These are phyloP conservation scores for Colletotrichum ledebouriae DNA, from an alignment of 2,329 filamentous ascomycete genomes.

Conservation along the genomic window DNA sequence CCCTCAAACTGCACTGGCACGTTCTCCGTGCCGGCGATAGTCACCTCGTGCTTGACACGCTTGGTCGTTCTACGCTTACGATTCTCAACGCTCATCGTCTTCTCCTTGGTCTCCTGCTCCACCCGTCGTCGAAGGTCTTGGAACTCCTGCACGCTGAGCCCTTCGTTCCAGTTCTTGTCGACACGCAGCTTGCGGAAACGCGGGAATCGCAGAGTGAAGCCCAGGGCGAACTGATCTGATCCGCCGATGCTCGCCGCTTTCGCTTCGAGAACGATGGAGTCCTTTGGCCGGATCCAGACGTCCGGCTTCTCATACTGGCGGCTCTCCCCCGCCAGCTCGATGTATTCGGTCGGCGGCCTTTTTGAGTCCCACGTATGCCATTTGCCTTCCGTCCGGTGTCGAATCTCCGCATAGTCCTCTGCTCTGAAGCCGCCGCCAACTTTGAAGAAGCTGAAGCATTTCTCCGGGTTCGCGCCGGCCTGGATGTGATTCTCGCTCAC, in stretches of 20 bases:
- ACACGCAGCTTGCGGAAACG: slow-evolving; percentile 84
- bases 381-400: slow-evolving; percentile 88
- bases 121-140: slow-evolving; percentile 75
- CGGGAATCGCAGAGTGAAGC: slow-evolving; percentile 88
- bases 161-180: slow-evolving; percentile 88
- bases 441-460: slow-evolving; percentile 95
- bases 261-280: slow-evolving; percentile 88
- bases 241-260: slow-evolving; percentile 85
- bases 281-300: slow-evolving; percentile 90
- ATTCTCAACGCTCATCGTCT: slow-evolving; percentile 83
- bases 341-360: slow-evolving; percentile 80
- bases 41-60: slow-evolving; percentile 76
- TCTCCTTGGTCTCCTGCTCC: slow-evolving; percentile 79
- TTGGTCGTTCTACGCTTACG: slow-evolving; percentile 68
- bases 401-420: slow-evolving; percentile 86
- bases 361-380: slow-evolving; percentile 88
- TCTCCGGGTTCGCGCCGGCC: slow-evolving; percentile 73
- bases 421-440: slow-evolving; percentile 94
- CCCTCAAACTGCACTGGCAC: slow-evolving; percentile 62
- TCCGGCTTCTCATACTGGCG: slow-evolving; percentile 84
- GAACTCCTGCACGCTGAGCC: slow-evolving; percentile 84
- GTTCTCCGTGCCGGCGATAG: slow-evolving; percentile 78
- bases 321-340: slow-evolving; percentile 85
- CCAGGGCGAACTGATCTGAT: slow-evolving; percentile 83
- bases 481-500: slow-evolving; percentile 77